Base-by-base conservation (phyloP, 2,329 filamentous ascomycete species). In the Ceratocystis destructans region DNA sequence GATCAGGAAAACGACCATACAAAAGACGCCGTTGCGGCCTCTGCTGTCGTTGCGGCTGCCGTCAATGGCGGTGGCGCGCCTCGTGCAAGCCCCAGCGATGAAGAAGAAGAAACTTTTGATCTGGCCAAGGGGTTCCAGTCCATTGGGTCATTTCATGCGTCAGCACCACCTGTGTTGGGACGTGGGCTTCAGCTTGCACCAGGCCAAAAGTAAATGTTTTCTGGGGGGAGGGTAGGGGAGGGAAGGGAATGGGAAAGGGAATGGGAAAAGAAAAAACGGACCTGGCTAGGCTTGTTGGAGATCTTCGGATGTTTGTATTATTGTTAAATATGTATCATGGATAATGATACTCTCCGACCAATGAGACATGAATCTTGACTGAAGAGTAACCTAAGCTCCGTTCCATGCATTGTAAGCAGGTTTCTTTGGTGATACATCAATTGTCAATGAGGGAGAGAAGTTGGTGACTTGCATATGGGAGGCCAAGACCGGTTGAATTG, bases 81-180 rank as follows among this genome's bases (percentile, higher is more conserved):
- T 37, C 44, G 61, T n/a, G 62, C 37, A 33, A 45, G 46, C 37
- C 41, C 61, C 3, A 55, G 73, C 8, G 72, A 71, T 6, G 78
- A 79, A 44, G 82, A 83, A 64, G 81, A 83, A 53, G 74, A 79
- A 65, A 81, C 79, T 6, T 84, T 84, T 70, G 83, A 85, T 70
- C 72, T 85, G 68, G 82, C 82, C 50, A 84, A 82, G 75, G 84
- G 84, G 0, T 87, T 87, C 70, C 84, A 86, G 72, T 86, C 81
- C 69, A 87, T 87, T 64, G 82, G 83, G 37, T 80, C 83, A 0
- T 87, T 83, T 69, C 84, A 87, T 69, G 81, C 83, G 48, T 80
- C 79, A 0, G 77, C 59, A 48, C 22, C 61, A n/a, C 37, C 28
- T 5, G 20, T 63, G 3, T 45, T 80, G 8, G 75, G 77, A n/a